Evolutionary conservation across 768 basidiomycete genomes (phyloP).

Genomic region (Hortiboletus campestris): DNA sequence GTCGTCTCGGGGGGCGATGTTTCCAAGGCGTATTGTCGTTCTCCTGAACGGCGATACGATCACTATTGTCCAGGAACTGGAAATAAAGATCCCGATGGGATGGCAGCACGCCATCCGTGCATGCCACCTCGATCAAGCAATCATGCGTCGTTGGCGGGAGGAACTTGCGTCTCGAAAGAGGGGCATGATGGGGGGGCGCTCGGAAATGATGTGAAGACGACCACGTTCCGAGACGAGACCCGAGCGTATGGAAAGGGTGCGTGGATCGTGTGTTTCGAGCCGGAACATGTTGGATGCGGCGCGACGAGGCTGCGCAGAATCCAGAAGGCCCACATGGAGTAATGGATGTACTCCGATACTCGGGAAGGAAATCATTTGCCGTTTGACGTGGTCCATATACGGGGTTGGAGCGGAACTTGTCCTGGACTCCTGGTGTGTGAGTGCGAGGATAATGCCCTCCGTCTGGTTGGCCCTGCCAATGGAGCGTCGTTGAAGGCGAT

Average conservation of each 20-base stretch:
- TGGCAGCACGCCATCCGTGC: conserved; percentile 9
- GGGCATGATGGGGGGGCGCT: conserved; percentile 2
- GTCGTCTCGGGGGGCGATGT: conserved; percentile 9
- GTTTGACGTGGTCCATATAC: conserved; percentile 10
- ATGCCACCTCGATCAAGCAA: neutral
- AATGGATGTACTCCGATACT: conserved; percentile 11
- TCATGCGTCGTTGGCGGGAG: conserved; percentile 8
- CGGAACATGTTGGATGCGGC: conserved; percentile 27
- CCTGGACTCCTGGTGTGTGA: neutral
- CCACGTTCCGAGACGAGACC: conserved; percentile 14
- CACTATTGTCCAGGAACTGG: conserved; percentile 5
- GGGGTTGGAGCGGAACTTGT: conserved; percentile 22
- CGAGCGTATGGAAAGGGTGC: conserved; percentile 12
- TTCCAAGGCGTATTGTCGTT: neutral
- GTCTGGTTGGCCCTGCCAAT: conserved; percentile 9
- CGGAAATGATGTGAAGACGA: conserved; percentile 24
- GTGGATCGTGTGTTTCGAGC: conserved; percentile 27
- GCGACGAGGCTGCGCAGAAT: conserved; percentile 21
- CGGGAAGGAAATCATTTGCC: conserved; percentile 17
- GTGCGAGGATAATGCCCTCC: conserved; percentile 16
- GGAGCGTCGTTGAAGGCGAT: conserved; percentile 18
- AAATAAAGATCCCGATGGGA: neutral
- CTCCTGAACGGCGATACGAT: conserved; percentile 5
- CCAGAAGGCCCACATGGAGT: conserved; percentile 9
- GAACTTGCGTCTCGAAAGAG: neutral